These are phyloP conservation scores for Rubia tinctorum DNA, from an alignment of 305 asterid genomes.

Conservation along the genomic window DNA sequence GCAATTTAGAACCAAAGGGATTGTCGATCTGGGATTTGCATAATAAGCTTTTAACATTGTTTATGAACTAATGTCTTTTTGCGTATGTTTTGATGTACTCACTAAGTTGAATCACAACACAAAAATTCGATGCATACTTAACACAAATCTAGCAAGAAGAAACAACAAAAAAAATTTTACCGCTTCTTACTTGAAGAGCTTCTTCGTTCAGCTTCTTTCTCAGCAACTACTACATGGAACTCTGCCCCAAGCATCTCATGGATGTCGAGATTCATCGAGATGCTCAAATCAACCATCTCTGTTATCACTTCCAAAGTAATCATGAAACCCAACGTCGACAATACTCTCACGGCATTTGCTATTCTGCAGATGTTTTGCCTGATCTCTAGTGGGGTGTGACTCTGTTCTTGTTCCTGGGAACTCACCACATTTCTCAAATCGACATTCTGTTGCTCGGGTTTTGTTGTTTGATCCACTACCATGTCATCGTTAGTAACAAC, in stretches of 20 bases:
- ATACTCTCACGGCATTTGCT: slow-evolving; percentile 75
- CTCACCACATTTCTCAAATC: slow-evolving; percentile 23
- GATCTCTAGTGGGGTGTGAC: slow-evolving; percentile 49
- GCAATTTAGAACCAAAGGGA: not conserved
- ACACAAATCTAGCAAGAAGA: not conserved
- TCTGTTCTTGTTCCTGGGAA: slow-evolving; percentile 41
- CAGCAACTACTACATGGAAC: slow-evolving; percentile 78
- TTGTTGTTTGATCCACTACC: slow-evolving; percentile 47
- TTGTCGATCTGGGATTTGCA: not conserved
- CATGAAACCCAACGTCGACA: slow-evolving; percentile 72
- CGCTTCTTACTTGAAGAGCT: slow-evolving; percentile 42
- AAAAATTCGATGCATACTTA: not conserved
- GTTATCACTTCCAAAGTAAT: slow-evolving; percentile 50
- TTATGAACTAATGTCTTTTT: not conserved
- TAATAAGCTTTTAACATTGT: not conserved
- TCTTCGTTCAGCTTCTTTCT: slow-evolving; percentile 76
- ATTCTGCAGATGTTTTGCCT: slow-evolving; percentile 75
- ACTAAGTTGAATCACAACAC: not conserved
- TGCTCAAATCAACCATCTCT: slow-evolving; percentile 54
- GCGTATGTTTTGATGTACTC: not conserved
- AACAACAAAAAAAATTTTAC: slow-evolving; percentile 18
- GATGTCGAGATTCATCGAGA: slow-evolving; percentile 46
- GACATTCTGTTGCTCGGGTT: slow-evolving; percentile 38
- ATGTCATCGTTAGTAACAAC: slow-evolving; percentile 67
- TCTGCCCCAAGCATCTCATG: slow-evolving; percentile 95